These are phyloP conservation scores for Ceratocystis diversiconidia DNA, from an alignment of 2,329 filamentous ascomycete genomes.

Conservation along the genomic window DNA sequence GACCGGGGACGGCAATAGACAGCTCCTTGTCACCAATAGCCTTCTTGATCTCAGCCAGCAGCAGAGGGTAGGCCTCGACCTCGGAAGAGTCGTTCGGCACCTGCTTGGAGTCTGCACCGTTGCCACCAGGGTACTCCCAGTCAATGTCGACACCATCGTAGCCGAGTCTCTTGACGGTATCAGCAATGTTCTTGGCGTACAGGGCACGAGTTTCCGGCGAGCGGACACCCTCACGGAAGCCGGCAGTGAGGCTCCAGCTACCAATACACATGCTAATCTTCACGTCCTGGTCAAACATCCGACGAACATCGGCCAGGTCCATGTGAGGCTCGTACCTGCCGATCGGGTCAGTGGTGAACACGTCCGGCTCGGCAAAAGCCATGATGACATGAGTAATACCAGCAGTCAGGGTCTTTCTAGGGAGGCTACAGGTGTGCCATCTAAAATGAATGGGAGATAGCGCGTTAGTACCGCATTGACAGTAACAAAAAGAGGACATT, in stretches of 20 bases:
- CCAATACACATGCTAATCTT: conserved; percentile 57
- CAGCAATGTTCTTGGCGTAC: conserved; percentile 50
- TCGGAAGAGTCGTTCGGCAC: no score
- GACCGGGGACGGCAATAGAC: no score
- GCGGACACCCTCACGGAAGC: conserved; percentile 44
- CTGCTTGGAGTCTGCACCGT: no score
- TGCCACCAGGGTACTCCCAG: conserved; percentile 51
- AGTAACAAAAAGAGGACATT: conserved; percentile 25
- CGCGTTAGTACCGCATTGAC: no score
- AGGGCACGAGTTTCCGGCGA: conserved; percentile 35
- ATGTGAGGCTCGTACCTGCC: conserved; percentile 39
- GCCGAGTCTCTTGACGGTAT: conserved; percentile 45
- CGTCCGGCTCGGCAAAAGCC: neutral
- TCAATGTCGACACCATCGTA: conserved; percentile 54
- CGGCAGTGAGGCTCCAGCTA: conserved; percentile 56
- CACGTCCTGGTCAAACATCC: conserved; percentile 35
- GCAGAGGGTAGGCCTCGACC: no score
- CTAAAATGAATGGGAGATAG: no score
- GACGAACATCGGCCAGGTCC: conserved; percentile 26
- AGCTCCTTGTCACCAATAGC: no score
- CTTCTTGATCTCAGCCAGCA: no score
- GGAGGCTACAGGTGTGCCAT: no score
- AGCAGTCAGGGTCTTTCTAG: no score
- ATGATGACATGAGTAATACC: no score
- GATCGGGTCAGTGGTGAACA: conserved; percentile 32